phyloP scores from a whole-genome alignment of 805 yeast species.

The Saccharomycopsis fermentans region DNA sequence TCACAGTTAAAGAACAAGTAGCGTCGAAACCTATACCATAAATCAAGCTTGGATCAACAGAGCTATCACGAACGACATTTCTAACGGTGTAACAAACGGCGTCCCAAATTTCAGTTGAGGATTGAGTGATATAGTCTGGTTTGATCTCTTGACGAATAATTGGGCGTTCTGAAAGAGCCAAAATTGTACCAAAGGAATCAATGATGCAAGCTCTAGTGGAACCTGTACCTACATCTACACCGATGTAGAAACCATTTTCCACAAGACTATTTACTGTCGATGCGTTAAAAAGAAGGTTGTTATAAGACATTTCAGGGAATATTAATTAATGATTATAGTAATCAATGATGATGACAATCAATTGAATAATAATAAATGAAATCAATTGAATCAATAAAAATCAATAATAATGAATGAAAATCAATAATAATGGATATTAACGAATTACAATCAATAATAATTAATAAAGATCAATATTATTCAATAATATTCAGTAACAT shows the following conservation, averaged over 20 bases:
- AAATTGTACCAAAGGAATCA: conserved; percentile 71
- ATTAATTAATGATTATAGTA: no score
- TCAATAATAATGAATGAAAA: no score
- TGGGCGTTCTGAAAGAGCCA: conserved; percentile 69
- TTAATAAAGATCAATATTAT: no score
- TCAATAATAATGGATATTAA: no score
- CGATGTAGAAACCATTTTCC: conserved; percentile 41
- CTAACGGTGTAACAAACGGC: conserved; percentile 76
- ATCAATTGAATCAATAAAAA: no score
- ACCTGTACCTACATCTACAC: conserved; percentile 96
- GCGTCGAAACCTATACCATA: conserved; percentile 95
- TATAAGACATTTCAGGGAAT: neutral
- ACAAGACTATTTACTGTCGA: conserved; percentile 4
- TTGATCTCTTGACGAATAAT: conserved; percentile 68
- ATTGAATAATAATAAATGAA: no score
- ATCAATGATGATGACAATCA: no score
- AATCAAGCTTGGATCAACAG: conserved; percentile 55
- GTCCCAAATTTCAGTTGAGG: conserved; percentile 86
- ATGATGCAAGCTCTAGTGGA: conserved; percentile 92
- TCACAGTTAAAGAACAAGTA: conserved; percentile 86
- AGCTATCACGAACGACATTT: conserved; percentile 63
- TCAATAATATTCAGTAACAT: no score
- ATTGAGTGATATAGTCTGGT: conserved; percentile 71
- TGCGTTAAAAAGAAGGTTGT: neutral
- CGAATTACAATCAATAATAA: no score